phyloP scores from a whole-genome alignment of 192 early-diverging fungal genomes.

The Obelidium mucronatum region DNA sequence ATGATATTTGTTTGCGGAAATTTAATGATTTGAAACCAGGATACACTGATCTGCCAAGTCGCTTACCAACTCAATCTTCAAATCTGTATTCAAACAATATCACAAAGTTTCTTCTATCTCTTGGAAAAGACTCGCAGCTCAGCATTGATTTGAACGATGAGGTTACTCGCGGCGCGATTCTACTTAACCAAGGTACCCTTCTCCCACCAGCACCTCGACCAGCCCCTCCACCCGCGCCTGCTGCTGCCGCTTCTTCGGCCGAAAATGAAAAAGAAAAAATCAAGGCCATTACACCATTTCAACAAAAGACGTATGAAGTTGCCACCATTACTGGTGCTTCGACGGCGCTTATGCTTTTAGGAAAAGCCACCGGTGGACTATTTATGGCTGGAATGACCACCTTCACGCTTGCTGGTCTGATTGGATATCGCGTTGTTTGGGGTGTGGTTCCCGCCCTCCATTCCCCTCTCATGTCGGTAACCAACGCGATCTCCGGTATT shows the following conservation, averaged over 20 bases:
- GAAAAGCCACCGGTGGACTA: constrained; percentile 30
- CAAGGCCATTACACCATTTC: constrained; percentile 41
- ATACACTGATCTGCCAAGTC: constrained; percentile 45
- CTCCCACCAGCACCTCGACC: constrained; percentile 32
- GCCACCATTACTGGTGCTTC: constrained; percentile 27
- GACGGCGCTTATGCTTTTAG: constrained; percentile 25
- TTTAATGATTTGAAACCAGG: constrained; percentile 13
- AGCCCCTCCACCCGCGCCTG: constrained; percentile 15
- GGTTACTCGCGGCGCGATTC: constrained; percentile 41
- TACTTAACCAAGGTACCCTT: constrained; percentile 31
- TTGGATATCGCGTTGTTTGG: constrained; percentile 53
- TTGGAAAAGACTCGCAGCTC: constrained; percentile 27
- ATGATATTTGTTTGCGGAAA: not conserved
- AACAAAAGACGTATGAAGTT: constrained; percentile 37
- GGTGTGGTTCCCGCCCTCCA: constrained; percentile 47
- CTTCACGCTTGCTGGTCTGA: constrained; percentile 40
- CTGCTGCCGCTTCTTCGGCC: not conserved
- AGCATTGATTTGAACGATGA: constrained; percentile 43
- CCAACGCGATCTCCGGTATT: constrained; percentile 50
- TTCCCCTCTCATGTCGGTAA: constrained; percentile 48
- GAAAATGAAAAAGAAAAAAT: constrained; percentile 7
- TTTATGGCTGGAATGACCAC: constrained; percentile 42
- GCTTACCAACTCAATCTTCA: constrained; percentile 48
- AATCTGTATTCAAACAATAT: constrained; percentile 54
- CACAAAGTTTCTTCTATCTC: constrained; percentile 45